Base-by-base conservation (phyloP, 129 eudicot genomes). In the Flaveria bidentis region DNA sequence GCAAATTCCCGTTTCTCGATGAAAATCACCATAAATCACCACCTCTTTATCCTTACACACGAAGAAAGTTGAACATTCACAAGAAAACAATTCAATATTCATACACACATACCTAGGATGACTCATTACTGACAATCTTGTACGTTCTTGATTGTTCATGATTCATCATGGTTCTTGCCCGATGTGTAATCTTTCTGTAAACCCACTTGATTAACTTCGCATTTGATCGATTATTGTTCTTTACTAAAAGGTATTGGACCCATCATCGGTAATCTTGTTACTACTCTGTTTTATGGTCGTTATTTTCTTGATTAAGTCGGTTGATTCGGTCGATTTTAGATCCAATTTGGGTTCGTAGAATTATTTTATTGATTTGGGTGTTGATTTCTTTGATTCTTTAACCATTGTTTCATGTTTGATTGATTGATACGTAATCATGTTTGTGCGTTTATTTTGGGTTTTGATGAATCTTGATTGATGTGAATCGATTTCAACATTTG, bases 241-340 rank as follows among this genome's bases (percentile, higher is more conserved):
- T 10, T 62, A 63, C 39, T 6, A 6, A 56, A 41, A 65, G 75
- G 46, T 42, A 15, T 65, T 73, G 51, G 1, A 16, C 33, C 42
- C 14, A 6, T 77, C 72, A 61, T 46, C 68, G 85, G 88, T 77
- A 80, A 63, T 74, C 66, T 53, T 80, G 71, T 46, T 42, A 62
- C 75, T 81, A 50, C 64, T 64, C 81, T 65, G 68, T 60, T 63
- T 62, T 63, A 5, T 63, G 18, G 2, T 23, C 15, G 65, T 58
- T 63, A 20, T 26, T 62, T 75, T 15, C 7, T 36, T 36, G 41
- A 36, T 36, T 36, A 36, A 26, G 75, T 83, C 64, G 75, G 78
- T 78, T 51, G 20, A 11, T 78, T 58, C 53, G 56, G 58, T 65
- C 67, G 80, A 33, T 76, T 62, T 74, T 80, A 82, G 84, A 81